Evolutionary conservation across 257 asterid species (phyloP).

Genomic region (Gynochthodes officinalis): DNA sequence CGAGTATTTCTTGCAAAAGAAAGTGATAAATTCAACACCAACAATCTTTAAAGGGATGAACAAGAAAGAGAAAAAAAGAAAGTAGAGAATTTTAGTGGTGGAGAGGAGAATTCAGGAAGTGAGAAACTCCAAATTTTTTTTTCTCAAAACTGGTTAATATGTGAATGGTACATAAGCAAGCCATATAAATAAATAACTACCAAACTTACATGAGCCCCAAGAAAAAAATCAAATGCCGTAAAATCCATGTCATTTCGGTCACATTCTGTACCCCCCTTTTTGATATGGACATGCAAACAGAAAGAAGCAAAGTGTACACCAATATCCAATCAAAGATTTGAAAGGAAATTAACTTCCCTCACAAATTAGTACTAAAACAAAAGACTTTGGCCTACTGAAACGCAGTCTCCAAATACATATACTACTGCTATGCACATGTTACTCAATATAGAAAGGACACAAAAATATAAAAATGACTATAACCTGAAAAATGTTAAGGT

Average conservation of each 20-base stretch:
- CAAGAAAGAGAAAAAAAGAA: background rate
- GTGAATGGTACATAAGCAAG: conserved; percentile 13
- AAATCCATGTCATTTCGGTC: conserved; percentile 35
- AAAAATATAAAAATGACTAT: conserved; percentile 24
- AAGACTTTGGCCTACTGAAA: too few species aligned
- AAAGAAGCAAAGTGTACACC: conserved; percentile 30
- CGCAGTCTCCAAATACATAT: background rate
- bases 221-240: conserved; percentile 28
- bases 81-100: background rate
- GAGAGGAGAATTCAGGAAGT: background rate
- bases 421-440: background rate
- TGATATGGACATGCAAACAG: conserved; percentile 46
- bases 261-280: conserved; percentile 28
- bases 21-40: background rate
- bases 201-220: conserved; percentile 20
- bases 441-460: conserved; percentile 16
- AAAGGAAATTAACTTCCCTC: conserved; percentile 1
- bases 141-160: conserved; percentile 8
- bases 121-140: background rate
- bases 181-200: conserved; percentile 19
- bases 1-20: background rate
- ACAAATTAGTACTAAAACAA: background rate
- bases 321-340: conserved; percentile 25
- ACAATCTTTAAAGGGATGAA: background rate
- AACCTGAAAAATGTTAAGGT: conserved; percentile 43